Base-by-base conservation (phyloP, 176 grass and related monocot species). In the Oryza officinalis region DNA sequence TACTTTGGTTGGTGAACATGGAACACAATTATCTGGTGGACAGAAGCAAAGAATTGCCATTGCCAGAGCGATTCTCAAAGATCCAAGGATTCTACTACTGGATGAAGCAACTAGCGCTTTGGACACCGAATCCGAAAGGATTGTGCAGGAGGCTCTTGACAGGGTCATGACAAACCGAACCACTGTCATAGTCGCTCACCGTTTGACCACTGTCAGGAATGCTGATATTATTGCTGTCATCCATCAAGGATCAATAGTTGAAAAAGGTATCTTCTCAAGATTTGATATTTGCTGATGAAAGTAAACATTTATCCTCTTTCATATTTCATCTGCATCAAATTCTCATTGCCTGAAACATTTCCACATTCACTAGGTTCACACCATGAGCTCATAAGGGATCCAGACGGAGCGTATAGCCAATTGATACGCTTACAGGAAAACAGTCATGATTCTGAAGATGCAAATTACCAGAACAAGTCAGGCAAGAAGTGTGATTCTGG, bases 41-140 rank as follows among this genome's bases (percentile, higher is more conserved):
- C 94, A 97, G 22, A 97, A 97, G 71, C 94, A 97, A 77, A 91
- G 91, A 71, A 89, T 97, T 52, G 91, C 94, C 47, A 97, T 97
- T 72, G 91, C 94, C 0, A 91, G 94, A 88, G 91, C 94, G 26
- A 90, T 94, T 74, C 84, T 97, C 41, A 97, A 97, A 90, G 69
- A 97, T 85, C 94, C 94, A 70, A 89, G 86, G 57, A 97, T 97
- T 59, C 73, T 97, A 70, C 79, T 97, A 33, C 47, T 97, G 49
- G 91, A 97, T 49, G 94, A 97, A 89, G 91, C 94, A 6, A 97
- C 94, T 22, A 97, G 94, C 27, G 94, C 94, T 67, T 84, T 97
- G 83, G 94, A 97, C 75, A 67, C 85, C 22, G 84, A 96, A 69
- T 96, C 94, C 44, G 94, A 96, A 87, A 84, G 86, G 81, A 77